These are phyloP conservation scores for Oryza officinalis DNA, from an alignment of 176 grass and related monocot species.

Conservation along the genomic window DNA sequence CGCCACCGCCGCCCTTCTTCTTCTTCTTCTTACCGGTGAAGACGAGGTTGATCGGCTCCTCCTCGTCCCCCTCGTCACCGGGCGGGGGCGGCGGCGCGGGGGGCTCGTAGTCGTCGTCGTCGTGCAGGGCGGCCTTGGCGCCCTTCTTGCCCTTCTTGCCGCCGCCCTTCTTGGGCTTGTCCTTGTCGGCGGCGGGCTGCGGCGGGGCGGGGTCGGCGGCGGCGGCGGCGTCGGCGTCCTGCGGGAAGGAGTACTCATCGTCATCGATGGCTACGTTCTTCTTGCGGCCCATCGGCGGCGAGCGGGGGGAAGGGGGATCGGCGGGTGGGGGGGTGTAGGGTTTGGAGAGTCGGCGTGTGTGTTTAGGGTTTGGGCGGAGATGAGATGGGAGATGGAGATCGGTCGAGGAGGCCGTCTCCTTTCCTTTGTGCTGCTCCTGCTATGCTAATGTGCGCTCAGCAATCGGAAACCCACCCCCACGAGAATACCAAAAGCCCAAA, in stretches of 20 bases:
- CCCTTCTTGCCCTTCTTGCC: slow-evolving; percentile 82
- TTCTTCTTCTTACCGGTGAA: slow-evolving; percentile 96
- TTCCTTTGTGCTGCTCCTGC: no score
- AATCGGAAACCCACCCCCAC: no score
- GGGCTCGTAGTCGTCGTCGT: slow-evolving; percentile 57
- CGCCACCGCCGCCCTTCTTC: slow-evolving; percentile 58
- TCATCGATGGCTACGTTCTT: slow-evolving; percentile 86
- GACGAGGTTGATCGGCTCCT: slow-evolving; percentile 60
- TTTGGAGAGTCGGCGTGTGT: slow-evolving; percentile 6
- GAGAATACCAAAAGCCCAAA: no score
- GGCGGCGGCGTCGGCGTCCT: slow-evolving; percentile 49
- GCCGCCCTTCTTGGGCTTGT: slow-evolving; percentile 43
- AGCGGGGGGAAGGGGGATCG: neutral
- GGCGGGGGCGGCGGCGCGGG: slow-evolving; percentile 8
- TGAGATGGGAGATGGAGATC: neutral
- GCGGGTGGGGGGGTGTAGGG: neutral
- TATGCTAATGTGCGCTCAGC: no score
- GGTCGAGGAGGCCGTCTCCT: no score
- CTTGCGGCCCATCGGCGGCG: slow-evolving; percentile 80
- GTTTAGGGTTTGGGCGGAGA: neutral
- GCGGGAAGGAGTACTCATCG: slow-evolving; percentile 89
- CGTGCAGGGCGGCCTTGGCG: slow-evolving; percentile 43
- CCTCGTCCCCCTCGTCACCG: slow-evolving; percentile 37
- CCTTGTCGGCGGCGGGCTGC: slow-evolving; percentile 39
- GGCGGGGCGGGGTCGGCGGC: slow-evolving; percentile 40